Percentiles rank a stretch among this genome's conserved stretches.
Evolutionary conservation across 495 filamentous ascomycete species (phyloP).

Genomic region (Opeltia flavorubescens): DNA sequence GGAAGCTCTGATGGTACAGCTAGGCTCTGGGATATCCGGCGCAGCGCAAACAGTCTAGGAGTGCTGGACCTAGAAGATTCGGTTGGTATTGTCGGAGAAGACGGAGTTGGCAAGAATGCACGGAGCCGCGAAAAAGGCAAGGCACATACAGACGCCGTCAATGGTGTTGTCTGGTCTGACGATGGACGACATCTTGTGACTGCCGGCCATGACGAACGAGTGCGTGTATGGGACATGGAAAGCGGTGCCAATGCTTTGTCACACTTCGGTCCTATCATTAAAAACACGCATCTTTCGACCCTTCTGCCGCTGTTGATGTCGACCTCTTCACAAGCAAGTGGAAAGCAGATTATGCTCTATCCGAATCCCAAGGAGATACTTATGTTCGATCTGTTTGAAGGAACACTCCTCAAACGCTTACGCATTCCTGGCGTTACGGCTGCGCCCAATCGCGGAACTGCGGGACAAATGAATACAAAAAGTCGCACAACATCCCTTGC

Average conservation of each 20-base stretch:
- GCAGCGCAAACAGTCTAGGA: conserved; percentile 54
- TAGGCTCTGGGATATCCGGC: conserved; percentile 73
- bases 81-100: conserved; percentile 37
- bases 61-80: conserved; percentile 70
- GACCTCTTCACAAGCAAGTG: conserved; percentile 29
- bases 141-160: conserved; percentile 66
- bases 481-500: conserved; percentile 53
- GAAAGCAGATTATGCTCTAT: conserved; percentile 55
- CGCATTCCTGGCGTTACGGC: conserved; percentile 42
- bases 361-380: conserved; percentile 62
- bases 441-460: conserved; percentile 21
- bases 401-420: conserved; percentile 55
- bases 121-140: conserved; percentile 35
- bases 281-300: conserved; percentile 52
- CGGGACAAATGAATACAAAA: conserved; percentile 29
- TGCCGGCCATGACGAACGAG: conserved; percentile 63
- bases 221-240: conserved; percentile 70
- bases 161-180: conserved; percentile 71
- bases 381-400: conserved; percentile 60
- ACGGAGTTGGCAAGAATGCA: conserved; percentile 33
- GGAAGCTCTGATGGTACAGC: conserved; percentile 65
- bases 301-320: conserved; percentile 49
- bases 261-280: conserved; percentile 67
- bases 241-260: conserved; percentile 72
- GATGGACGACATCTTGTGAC: conserved; percentile 62